phyloP scores from a whole-genome alignment of 352 stramenopile genomes.

The Phytophthora tubulina region DNA sequence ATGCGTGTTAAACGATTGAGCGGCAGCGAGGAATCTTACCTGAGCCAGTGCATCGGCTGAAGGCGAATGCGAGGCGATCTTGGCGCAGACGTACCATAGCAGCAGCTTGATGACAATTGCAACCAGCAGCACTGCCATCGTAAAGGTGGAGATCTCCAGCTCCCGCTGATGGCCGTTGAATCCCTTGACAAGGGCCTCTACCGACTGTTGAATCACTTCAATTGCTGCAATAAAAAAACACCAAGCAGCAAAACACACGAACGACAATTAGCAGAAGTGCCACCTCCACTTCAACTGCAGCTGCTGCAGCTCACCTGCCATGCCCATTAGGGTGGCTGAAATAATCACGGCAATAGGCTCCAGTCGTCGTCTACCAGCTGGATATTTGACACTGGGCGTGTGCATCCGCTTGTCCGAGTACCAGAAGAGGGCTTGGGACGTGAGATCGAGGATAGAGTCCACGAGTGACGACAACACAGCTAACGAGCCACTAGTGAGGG shows the following conservation, averaged over 20 bases:
- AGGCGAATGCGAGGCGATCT: slow-evolving; percentile 71
- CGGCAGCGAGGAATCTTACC: slow-evolving; percentile 36
- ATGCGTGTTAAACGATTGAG: slow-evolving; percentile 16
- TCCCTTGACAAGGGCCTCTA: slow-evolving; percentile 82
- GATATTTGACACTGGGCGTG: slow-evolving; percentile 93
- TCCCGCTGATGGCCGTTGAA: slow-evolving; percentile 69
- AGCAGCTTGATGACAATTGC: slow-evolving; percentile 87
- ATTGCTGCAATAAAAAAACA: slow-evolving; percentile 63
- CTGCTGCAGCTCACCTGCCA: slow-evolving; percentile 72
- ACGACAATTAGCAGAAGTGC: slow-evolving; percentile 7
- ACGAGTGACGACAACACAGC: slow-evolving; percentile 95
- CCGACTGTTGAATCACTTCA: slow-evolving; percentile 94
- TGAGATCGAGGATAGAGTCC: slow-evolving; percentile 95
- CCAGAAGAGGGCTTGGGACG: slow-evolving; percentile 94
- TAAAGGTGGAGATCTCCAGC: slow-evolving; percentile 75
- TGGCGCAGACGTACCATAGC: slow-evolving; percentile 83
- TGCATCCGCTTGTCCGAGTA: slow-evolving; percentile 95
- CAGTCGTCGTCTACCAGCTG: slow-evolving; percentile 91
- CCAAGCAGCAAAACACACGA: not conserved
- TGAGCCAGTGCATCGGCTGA: slow-evolving; percentile 81
- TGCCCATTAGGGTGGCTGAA: slow-evolving; percentile 97
- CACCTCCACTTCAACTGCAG: not conserved
- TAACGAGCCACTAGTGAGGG: slow-evolving; percentile 89
- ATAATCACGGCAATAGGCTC: slow-evolving; percentile 97
- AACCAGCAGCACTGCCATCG: slow-evolving; percentile 69